phyloP scores from a whole-genome alignment of 2,329 filamentous ascomycete genomes.

The Colletotrichum graminicola region DNA sequence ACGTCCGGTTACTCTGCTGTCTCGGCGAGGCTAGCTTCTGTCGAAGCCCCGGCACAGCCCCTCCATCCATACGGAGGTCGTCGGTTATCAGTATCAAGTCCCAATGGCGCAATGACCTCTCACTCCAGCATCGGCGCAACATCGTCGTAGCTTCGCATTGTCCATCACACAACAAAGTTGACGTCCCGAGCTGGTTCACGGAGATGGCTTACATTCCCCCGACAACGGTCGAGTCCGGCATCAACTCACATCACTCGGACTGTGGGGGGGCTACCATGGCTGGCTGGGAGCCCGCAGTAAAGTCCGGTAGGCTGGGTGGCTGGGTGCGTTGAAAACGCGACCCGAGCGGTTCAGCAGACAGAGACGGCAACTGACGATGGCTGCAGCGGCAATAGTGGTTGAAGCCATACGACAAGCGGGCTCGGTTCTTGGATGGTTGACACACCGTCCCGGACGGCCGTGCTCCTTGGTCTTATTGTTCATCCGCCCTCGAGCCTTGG shows the following conservation, averaged over 20 bases:
- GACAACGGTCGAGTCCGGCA: slow-evolving; percentile 8
- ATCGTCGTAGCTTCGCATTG: slow-evolving; percentile 5
- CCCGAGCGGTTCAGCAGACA: slow-evolving; percentile 22
- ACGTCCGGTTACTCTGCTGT: not conserved
- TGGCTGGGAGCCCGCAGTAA: slow-evolving; percentile 7
- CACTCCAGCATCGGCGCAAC: slow-evolving; percentile 1
- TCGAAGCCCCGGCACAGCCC: slow-evolving; percentile 21
- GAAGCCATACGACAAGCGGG: slow-evolving; percentile 12
- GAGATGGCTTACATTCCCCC: slow-evolving; percentile 10
- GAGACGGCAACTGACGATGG: slow-evolving; percentile 2
- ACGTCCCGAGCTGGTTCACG: not conserved
- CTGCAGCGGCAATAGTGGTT: slow-evolving; percentile 33
- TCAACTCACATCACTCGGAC: slow-evolving; percentile 20
- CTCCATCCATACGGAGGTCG: slow-evolving; percentile 1
- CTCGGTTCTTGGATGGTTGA: slow-evolving; percentile 20
- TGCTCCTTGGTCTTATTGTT: slow-evolving; percentile 34
- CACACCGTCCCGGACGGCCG: slow-evolving; percentile 32
- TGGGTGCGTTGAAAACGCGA: not conserved
- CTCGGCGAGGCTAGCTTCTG: slow-evolving; percentile 17
- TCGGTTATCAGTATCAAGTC: slow-evolving; percentile 10
- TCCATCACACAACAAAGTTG: not conserved
- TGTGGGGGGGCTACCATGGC: slow-evolving; percentile 2
- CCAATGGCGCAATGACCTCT: slow-evolving; percentile 4
- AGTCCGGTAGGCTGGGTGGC: slow-evolving; percentile 7
- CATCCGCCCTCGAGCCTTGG: slow-evolving; percentile 34